Evolutionary conservation across 164 flowering plant genomes (phyloP).

Genomic region (Malania oleifera): DNA sequence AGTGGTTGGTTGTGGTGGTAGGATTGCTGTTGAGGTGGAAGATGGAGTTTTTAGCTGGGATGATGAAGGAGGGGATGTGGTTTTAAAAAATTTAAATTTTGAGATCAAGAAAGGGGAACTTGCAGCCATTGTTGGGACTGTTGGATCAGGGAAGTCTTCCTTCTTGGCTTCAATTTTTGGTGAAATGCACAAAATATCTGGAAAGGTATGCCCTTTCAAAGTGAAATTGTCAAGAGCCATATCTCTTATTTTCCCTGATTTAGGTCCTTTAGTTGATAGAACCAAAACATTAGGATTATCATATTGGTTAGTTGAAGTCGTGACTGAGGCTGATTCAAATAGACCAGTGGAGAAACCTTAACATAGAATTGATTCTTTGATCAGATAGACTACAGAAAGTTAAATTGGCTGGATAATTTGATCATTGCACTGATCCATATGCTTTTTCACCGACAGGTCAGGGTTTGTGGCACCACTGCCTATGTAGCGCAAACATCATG

Average conservation of each 20-base stretch:
- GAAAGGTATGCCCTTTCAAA: slow-evolving; percentile 54
- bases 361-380: neutral
- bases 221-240: neutral
- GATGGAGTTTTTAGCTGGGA: slow-evolving; percentile 86
- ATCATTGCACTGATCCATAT: neutral
- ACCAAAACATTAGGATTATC: too few relatives aligned
- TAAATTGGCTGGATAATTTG: neutral
- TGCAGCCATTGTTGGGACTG: slow-evolving; percentile 89
- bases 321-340: too few relatives aligned
- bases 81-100: slow-evolving; percentile 52
- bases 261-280: too few relatives aligned
- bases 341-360: too few relatives aligned
- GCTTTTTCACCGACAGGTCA: slow-evolving; percentile 41
- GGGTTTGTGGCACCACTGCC: slow-evolving; percentile 85
- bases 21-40: slow-evolving; percentile 58
- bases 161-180: slow-evolving; percentile 80
- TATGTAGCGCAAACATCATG: slow-evolving; percentile 97
- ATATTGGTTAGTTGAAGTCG: too few relatives aligned
- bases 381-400: too few relatives aligned
- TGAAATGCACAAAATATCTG: slow-evolving; percentile 85
- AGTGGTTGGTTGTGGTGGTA: slow-evolving; percentile 37
- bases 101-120: slow-evolving; percentile 67
- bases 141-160: slow-evolving; percentile 95
- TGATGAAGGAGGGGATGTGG: slow-evolving; percentile 50
- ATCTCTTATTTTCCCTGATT: too few relatives aligned